Conservation (phyloP, 176 grass and related monocot species). For the Pontederia crassipes region DNA sequence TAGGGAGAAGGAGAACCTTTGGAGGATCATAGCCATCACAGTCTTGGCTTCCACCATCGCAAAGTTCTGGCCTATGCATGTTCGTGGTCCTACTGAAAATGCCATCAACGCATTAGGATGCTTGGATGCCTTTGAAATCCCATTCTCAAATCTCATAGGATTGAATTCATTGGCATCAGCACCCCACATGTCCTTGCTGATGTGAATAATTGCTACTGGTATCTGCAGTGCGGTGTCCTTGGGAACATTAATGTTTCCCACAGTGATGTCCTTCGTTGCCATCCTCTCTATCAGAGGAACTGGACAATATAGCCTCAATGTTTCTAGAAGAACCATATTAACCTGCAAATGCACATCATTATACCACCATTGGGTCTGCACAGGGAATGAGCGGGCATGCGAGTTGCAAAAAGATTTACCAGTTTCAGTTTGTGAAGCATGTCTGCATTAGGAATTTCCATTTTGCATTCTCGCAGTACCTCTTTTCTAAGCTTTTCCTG, state of each 20-base stretch:
- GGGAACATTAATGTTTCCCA: conserved; percentile 7
- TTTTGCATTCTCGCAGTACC: conserved; percentile 26
- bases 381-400: too few relatives aligned
- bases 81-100: conserved; percentile 29
- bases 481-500: conserved; percentile 41
- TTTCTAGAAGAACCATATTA: conserved; percentile 41
- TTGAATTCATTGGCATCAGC: conserved; percentile 35
- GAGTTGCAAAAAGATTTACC: not conserved
- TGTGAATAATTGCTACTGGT: conserved; percentile 13
- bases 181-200: conserved; percentile 33
- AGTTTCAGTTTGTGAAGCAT: conserved; percentile 43
- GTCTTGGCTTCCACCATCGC: conserved; percentile 24
- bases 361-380: not conserved
- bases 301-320: conserved; percentile 23
- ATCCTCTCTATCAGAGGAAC: not conserved
- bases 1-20: conserved; percentile 29
- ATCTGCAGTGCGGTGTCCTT: conserved; percentile 12
- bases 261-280: not conserved
- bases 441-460: conserved; percentile 17
- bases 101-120: conserved; percentile 20
- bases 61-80: conserved; percentile 37
- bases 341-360: conserved; percentile 2
- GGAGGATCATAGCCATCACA: conserved; percentile 33
- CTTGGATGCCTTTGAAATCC: conserved; percentile 16
- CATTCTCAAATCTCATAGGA: conserved; percentile 27